Conservation (phyloP, 208 protist genomes). For the Angomonas deanei region DNA sequence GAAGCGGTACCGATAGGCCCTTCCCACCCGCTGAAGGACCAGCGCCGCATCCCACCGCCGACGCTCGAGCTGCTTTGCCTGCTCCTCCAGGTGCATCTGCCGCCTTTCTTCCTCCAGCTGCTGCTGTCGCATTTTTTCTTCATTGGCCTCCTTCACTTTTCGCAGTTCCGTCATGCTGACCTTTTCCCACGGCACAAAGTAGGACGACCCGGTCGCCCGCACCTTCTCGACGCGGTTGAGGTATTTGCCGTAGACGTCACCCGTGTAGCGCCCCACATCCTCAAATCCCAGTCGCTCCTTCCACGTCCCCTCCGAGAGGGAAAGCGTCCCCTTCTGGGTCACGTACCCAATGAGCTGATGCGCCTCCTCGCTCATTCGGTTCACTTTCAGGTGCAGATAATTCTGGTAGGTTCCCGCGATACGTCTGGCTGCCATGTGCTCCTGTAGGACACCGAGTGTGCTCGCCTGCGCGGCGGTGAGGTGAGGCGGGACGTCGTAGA, state of each 20-base stretch:
- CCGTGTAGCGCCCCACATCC: background rate
- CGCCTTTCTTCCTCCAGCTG: conserved; percentile 13
- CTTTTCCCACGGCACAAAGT: conserved; percentile 29
- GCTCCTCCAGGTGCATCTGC: conserved; percentile 23
- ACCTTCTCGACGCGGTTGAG: background rate
- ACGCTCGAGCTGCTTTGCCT: conserved; percentile 24
- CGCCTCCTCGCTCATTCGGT: conserved; percentile 6
- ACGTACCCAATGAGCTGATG: background rate
- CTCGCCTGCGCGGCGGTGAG: conserved; percentile 3
- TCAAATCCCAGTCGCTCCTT: background rate
- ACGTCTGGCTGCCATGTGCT: conserved; percentile 26
- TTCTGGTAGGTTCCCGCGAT: conserved; percentile 25
- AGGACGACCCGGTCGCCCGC: background rate
- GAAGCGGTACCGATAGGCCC: conserved; percentile 29
- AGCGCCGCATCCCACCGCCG: conserved; percentile 29
- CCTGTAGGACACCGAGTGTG: conserved; percentile 18
- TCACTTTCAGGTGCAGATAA: conserved; percentile 15
- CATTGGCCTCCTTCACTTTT: conserved; percentile 13
- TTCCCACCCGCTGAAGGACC: conserved; percentile 46
- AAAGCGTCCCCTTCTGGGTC: background rate
- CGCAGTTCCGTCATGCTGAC: conserved; percentile 47
- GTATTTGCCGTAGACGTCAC: conserved; percentile 4
- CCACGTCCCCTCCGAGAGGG: background rate
- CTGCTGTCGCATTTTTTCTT: conserved; percentile 19
- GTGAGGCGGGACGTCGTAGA: conserved; percentile 8